Evolutionary conservation across 2,329 filamentous ascomycete species (phyloP), one percentile per base, ranked within the genome.

Genomic region (Aureobasidium subglaciale): DNA sequence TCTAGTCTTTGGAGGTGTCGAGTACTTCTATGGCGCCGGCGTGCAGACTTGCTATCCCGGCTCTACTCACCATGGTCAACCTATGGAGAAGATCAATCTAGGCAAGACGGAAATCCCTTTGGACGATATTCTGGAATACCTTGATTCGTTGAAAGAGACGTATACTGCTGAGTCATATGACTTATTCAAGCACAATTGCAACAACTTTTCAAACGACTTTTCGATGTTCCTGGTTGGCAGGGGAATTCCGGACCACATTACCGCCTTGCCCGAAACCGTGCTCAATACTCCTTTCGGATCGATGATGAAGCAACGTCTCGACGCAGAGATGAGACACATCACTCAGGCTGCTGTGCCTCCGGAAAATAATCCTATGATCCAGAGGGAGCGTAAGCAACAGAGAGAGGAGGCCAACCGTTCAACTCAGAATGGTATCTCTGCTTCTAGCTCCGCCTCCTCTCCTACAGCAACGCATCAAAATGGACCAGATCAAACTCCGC

Each of bases 151-250:
- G 48, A 85, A 86, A 59, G 77, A 85, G 1, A 85, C 95, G 10
- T 99, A 95, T 67, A 95, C 90, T 0, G 76, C 86, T 8, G 67
- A 70, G 45, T 87, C 88, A 1, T 97, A 97, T 66, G 90, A 96
- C 66, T 75, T 96, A 5, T 96, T 88, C 74, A 63, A 81, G 25
- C 90, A 96, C 71, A 99, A 99, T 68, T 97, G 92, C 75, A 99
- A 97, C 74, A 96, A 96, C 70, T 99, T 97, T 71, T 89, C 88
- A 3, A 92, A 97, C 66, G 90, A 96, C 59, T 85, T 97, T 62
- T 78, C 89, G 60, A 93, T 88, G 70, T 97, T 97, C 60, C 76
- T 97, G 0, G 76, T 96, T 1, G 92, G 93, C 20, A 87, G 85
- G 63, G 88, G 89, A 2, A 97, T 97, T 58, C 93, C 93, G 0